Base-by-base conservation (phyloP, 371 early-diverging fungal species). In the Syncephalastrum contaminatum region DNA sequence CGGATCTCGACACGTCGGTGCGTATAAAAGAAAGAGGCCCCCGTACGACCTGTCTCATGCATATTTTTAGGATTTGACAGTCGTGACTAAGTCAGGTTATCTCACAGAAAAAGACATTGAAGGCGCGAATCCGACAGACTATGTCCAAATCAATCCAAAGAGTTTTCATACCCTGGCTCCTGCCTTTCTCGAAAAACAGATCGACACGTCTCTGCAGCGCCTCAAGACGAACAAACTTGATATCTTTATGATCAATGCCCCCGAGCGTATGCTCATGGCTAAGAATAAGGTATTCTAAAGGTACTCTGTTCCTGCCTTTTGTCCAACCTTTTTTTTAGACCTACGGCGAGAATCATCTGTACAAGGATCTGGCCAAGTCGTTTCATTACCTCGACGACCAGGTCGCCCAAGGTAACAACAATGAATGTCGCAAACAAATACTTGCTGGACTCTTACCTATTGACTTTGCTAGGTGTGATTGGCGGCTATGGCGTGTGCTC, bases 11-110 rank as follows among this genome's bases (percentile, higher is more conserved):
- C 52, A 46, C 58, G 22, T 25, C 51, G 39, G 51, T 20, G 36
- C 24, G 20, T 40, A 59, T 27, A 25, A 42, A 43, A 44, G 7
- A 44, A n/a, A 45, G 43, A 15, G 24, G n/a, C 43, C 40, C 44
- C 24, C 14, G 15, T 13, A 18, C 40, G 15, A 18, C 21, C 19
- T 56, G 21, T 12, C 22, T 21, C 48, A 30, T 30, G 10, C 30
- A 48, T 45, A 53, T 7, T 10, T 16, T 16, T 51, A 88, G 87
- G 51, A 72, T 16, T 44, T 89, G 14, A 81, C 86, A 4, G 36
- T 91, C 4, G 73, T 88, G 1, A 82, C 87, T n/a, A 91, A 91
- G 60, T 78, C 87, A 12, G 92, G 92, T 15, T 88, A 87, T 63
- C 60, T 88, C 5, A 48, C 70, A 0, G 24, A 72, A 18, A 15